Conservation (phyloP, 768 basidiomycete species). For the Leccinum subtestaceum region DNA sequence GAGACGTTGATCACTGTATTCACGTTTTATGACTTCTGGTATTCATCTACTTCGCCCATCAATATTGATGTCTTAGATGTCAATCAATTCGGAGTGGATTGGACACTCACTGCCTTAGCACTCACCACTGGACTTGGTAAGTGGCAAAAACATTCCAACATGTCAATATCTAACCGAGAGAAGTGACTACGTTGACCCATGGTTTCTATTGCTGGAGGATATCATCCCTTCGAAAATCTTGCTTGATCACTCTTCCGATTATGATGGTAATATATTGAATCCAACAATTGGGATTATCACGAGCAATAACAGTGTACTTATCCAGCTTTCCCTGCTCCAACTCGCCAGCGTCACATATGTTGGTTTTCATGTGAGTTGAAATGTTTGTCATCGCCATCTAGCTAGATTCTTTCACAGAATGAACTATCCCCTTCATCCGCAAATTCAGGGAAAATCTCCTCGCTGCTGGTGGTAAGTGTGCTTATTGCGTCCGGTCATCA, state of each 20-base stretch:
- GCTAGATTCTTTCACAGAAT: not conserved
- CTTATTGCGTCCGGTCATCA: not conserved
- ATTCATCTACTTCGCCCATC: not conserved
- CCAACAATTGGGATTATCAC: not conserved
- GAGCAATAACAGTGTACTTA: not conserved
- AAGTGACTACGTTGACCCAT: constrained; percentile 5
- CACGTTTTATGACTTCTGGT: constrained; percentile 15
- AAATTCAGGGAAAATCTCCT: not conserved
- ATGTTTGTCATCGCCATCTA: not conserved
- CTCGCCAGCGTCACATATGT: constrained; percentile 15
- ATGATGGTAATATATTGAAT: constrained; percentile 14
- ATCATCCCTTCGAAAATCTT: constrained; percentile 2
- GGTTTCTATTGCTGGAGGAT: constrained; percentile 26
- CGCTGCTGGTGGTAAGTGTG: constrained; percentile 11
- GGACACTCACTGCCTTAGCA: not conserved
- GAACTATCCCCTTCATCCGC: not conserved
- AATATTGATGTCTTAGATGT: not conserved
- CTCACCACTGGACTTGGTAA: constrained; percentile 20
- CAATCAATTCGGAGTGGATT: not conserved
- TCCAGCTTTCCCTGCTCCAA: constrained; percentile 24
- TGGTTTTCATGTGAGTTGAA: not conserved
- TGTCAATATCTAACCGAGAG: not conserved
- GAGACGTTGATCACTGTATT: constrained; percentile 16
- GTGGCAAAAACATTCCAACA: not conserved
- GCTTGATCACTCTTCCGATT: constrained; percentile 3